Percentiles rank a stretch among this genome's conserved stretches.
phyloP scores from a whole-genome alignment of 495 filamentous ascomycete genomes.

The Daldinia childiae region DNA sequence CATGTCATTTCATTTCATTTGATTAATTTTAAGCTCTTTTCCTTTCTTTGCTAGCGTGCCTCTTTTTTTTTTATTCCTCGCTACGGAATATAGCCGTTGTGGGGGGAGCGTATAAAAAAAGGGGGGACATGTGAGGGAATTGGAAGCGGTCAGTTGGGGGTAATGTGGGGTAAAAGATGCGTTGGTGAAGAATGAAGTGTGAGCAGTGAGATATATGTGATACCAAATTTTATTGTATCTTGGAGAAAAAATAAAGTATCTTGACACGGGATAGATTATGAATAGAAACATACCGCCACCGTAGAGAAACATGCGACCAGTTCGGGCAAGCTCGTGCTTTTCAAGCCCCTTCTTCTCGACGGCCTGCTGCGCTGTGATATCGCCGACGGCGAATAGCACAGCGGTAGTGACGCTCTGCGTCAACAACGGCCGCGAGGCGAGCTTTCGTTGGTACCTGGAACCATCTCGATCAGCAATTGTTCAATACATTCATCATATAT shows the following conservation, averaged over 20 bases:
- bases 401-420: constrained; percentile 89
- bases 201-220: constrained; percentile 13
- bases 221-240: constrained; percentile 10
- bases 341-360: constrained; percentile 82
- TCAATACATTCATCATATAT: not conserved
- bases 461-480: constrained; percentile 23
- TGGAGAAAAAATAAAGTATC: not conserved
- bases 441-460: constrained; percentile 84
- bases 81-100: not conserved
- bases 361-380: constrained; percentile 91
- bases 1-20: not conserved
- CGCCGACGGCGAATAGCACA: constrained; percentile 89
- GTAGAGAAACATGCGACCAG: constrained; percentile 90
- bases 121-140: constrained; percentile 14
- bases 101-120: not conserved
- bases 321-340: constrained; percentile 83
- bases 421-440: constrained; percentile 82
- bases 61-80: not conserved
- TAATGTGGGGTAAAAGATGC: constrained; percentile 19
- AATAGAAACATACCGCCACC: constrained; percentile 73
- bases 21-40: not conserved
- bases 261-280: constrained; percentile 8
- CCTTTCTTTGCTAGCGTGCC: not conserved
- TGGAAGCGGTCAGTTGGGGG: constrained; percentile 23
- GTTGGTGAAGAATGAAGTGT: constrained; percentile 1